Conservation (phyloP, 306 rosid species). For the Malus sieversii region DNA sequence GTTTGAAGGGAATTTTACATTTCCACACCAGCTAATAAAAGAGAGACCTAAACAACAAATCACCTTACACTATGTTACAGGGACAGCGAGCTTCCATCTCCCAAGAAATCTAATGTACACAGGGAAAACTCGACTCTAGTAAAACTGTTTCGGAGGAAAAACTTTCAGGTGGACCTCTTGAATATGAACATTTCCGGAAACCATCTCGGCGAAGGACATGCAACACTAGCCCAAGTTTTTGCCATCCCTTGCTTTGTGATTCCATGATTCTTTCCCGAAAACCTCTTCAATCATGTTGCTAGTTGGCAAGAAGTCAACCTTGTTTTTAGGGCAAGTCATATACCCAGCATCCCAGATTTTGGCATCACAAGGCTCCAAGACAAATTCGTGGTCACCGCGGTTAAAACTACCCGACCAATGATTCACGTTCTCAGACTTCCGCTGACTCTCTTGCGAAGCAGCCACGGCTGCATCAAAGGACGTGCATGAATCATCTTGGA, state of each 20-base stretch:
- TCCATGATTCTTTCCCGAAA: constrained; percentile 53
- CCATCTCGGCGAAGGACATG: constrained; percentile 3
- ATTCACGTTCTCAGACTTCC: constrained; percentile 37
- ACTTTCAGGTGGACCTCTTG: constrained; percentile 23
- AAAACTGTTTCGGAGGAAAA: constrained; percentile 16
- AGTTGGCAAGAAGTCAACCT: constrained; percentile 73
- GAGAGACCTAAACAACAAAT: constrained; percentile 26
- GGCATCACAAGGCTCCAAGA: constrained; percentile 61
- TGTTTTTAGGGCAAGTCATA: constrained; percentile 37
- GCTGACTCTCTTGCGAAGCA: constrained; percentile 30
- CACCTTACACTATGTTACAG: constrained; percentile 54
- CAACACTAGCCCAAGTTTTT: constrained; percentile 44
- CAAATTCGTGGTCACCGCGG: constrained; percentile 44
- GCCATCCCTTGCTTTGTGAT: constrained; percentile 46
- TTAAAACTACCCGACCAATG: constrained; percentile 39
- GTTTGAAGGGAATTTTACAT: constrained; percentile 27
- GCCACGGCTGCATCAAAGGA: constrained; percentile 32
- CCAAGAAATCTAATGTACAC: constrained; percentile 42
- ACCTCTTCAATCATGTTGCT: constrained; percentile 85
- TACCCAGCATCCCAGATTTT: constrained; percentile 67
- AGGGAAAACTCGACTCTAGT: constrained; percentile 24
- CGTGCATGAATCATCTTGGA: constrained; percentile 49
- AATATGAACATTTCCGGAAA: constrained; percentile 19
- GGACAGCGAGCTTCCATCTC: constrained; percentile 23
- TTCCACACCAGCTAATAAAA: constrained; percentile 13